These are phyloP conservation scores for Metrosideros polymorpha DNA, from an alignment of 441 rosid species.

Conservation along the genomic window DNA sequence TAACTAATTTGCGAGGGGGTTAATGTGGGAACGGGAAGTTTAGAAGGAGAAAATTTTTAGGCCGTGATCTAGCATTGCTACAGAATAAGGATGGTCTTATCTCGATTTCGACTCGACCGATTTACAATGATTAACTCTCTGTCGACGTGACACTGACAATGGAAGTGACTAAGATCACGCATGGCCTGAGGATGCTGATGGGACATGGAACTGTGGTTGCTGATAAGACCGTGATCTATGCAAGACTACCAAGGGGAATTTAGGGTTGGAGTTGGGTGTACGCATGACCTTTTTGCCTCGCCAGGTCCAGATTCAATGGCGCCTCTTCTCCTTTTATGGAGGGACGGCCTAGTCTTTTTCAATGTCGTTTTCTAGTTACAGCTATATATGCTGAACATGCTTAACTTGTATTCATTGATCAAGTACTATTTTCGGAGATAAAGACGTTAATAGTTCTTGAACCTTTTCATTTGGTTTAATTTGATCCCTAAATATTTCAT, in stretches of 20 bases:
- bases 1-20: neutral
- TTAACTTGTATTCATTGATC: neutral
- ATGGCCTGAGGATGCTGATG: neutral
- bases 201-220: neutral
- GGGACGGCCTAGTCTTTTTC: neutral
- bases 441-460: neutral
- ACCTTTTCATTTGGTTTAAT: neutral
- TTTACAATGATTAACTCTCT: neutral
- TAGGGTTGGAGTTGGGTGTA: neutral
- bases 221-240: neutral
- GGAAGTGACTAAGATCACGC: neutral
- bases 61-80: neutral
- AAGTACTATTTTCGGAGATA: neutral
- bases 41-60: neutral
- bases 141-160: neutral
- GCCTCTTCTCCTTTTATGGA: neutral
- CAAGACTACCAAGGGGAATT: neutral
- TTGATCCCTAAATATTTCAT: neutral
- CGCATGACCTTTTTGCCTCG: neutral
- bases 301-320: neutral
- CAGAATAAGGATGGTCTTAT: neutral
- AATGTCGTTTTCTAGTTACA: neutral
- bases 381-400: neutral
- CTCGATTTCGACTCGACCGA: neutral
- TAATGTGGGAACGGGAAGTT: neutral